phyloP scores from a whole-genome alignment of 108 stramenopile genomes.

The Skeletonema costatum region DNA sequence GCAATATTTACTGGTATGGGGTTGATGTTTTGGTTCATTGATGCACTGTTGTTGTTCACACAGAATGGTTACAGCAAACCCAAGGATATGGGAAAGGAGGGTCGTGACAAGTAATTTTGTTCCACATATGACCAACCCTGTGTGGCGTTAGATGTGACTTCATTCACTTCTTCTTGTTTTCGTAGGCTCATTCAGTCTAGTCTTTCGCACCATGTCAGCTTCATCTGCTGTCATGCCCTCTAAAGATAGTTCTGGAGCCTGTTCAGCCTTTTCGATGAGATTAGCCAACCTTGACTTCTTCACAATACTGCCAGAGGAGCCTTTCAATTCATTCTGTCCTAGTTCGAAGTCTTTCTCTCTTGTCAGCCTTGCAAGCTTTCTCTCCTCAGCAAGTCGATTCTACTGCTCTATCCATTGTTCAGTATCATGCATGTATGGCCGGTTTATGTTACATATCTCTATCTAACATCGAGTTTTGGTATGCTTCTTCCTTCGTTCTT shows the following conservation, averaged over 20 bases:
- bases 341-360: not conserved
- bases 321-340: not conserved
- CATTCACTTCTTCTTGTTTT: not conserved
- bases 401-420: not conserved
- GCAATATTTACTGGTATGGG: conserved; percentile 57
- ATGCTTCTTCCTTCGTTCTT: no score
- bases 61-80: not conserved
- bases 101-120: conserved; percentile 8
- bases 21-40: conserved; percentile 21
- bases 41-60: not conserved
- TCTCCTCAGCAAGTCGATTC: not conserved
- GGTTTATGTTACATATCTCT: no score
- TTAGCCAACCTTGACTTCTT: not conserved
- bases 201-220: conserved; percentile 3
- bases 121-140: conserved; percentile 28
- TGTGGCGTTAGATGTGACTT: not conserved
- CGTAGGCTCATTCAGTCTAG: not conserved
- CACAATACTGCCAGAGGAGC: not conserved
- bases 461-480: no score
- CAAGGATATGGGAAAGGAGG: not conserved
- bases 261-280: not conserved
- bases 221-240: not conserved
- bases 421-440: no score
- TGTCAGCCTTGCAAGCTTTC: not conserved
- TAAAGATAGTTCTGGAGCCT: not conserved